Evolutionary conservation across 2,329 filamentous ascomycete species (phyloP).

Genomic region (Colletotrichum euphorbiae): DNA sequence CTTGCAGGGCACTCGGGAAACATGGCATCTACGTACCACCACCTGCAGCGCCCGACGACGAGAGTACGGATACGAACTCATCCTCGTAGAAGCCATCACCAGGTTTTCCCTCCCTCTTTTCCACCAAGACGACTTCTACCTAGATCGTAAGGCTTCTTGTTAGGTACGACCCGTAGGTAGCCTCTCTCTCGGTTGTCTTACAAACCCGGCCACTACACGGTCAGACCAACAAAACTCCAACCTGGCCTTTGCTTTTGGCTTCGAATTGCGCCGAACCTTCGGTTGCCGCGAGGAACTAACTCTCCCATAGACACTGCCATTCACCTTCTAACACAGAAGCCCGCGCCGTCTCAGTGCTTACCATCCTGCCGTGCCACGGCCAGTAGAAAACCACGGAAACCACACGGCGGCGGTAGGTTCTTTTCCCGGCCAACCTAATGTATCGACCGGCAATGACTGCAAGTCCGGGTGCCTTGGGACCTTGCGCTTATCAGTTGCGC

Average conservation of each 20-base stretch:
- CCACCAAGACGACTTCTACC: constrained; percentile 16
- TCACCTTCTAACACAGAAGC: constrained; percentile 9
- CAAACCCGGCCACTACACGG: not conserved
- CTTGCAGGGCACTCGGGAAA: constrained; percentile 23
- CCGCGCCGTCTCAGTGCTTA: constrained; percentile 29
- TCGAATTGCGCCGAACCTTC: constrained; percentile 25
- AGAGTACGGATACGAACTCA: constrained; percentile 28
- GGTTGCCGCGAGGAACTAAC: constrained; percentile 23
- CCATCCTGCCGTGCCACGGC: constrained; percentile 4
- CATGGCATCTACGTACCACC: not conserved
- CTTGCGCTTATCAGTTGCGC: constrained; percentile 9
- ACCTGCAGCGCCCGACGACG: not conserved
- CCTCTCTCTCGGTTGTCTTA: not conserved
- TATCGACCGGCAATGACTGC: constrained; percentile 11
- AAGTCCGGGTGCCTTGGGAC: constrained; percentile 10
- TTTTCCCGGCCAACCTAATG: constrained; percentile 30
- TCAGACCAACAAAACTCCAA: constrained; percentile 9
- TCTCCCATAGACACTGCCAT: constrained; percentile 24
- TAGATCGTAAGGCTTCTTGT: constrained; percentile 3
- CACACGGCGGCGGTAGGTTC: not conserved
- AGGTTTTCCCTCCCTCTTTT: constrained; percentile 3
- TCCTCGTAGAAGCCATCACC: constrained; percentile 17
- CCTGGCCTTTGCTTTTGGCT: constrained; percentile 2
- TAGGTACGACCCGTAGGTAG: not conserved
- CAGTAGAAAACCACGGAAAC: not conserved